Evolutionary conservation across 2,329 filamentous ascomycete genomes (phyloP).

Genomic region (Xylariales sp.): DNA sequence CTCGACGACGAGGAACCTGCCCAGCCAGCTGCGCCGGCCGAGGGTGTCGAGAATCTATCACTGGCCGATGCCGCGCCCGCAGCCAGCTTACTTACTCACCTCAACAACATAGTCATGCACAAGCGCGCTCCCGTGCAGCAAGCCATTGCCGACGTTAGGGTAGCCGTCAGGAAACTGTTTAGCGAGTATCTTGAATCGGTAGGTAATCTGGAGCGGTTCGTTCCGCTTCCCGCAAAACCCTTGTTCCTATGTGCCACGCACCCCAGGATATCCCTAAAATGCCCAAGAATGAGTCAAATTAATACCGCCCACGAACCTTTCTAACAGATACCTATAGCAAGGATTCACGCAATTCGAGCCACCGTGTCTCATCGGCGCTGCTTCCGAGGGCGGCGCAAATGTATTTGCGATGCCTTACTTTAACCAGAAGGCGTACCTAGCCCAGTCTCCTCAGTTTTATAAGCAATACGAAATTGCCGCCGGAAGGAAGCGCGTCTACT

Average conservation of each 20-base stretch:
- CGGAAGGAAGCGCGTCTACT: slow-evolving; percentile 80
- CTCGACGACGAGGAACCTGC: slow-evolving; percentile 67
- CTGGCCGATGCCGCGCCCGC: slow-evolving; percentile 65
- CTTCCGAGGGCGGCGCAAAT: slow-evolving; percentile 91
- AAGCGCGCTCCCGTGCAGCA: slow-evolving; percentile 92
- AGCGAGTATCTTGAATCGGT: slow-evolving; percentile 75
- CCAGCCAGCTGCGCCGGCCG: slow-evolving; percentile 46
- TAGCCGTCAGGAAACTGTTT: slow-evolving; percentile 76
- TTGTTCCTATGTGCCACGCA: slow-evolving; percentile 12
- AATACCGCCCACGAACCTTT: neutral
- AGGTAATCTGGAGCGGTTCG: neutral
- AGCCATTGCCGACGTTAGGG: slow-evolving; percentile 70
- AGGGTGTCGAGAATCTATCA: slow-evolving; percentile 56
- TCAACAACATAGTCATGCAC: slow-evolving; percentile 94
- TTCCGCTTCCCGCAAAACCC: neutral
- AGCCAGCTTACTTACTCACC: slow-evolving; percentile 83
- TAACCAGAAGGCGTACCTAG: slow-evolving; percentile 81
- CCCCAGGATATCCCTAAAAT: neutral
- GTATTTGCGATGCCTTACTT: slow-evolving; percentile 95
- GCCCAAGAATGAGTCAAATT: neutral
- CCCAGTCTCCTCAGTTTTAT: slow-evolving; percentile 86
- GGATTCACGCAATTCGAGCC: slow-evolving; percentile 86
- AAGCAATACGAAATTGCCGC: slow-evolving; percentile 89
- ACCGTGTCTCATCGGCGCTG: slow-evolving; percentile 87
- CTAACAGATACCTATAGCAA: neutral